Percentiles rank a stretch among this genome's conserved stretches.
phyloP scores from a whole-genome alignment of 371 early-diverging fungal genomes.

The Mucor sp. region DNA sequence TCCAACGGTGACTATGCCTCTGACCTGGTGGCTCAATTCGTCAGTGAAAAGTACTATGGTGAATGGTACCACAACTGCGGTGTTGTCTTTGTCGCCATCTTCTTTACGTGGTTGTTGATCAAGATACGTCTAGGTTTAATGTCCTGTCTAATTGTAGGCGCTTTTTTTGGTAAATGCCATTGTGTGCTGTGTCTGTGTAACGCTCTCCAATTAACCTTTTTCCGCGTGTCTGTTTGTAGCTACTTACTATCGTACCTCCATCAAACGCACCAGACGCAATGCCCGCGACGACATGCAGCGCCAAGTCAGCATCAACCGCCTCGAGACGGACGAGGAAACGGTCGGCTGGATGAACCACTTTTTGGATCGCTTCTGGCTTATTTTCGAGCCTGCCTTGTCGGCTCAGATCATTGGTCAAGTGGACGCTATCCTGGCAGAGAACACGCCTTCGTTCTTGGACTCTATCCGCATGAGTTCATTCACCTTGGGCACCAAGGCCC shows the following conservation, averaged over 20 bases:
- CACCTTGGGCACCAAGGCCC: constrained; percentile 94
- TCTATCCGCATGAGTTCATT: constrained; percentile 88
- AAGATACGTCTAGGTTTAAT: constrained; percentile 38
- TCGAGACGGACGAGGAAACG: constrained; percentile 73
- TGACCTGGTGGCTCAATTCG: constrained; percentile 41
- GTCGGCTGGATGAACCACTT: constrained; percentile 97
- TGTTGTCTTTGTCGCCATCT: constrained; percentile 36
- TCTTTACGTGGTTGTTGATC: constrained; percentile 43
- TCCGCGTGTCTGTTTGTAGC: constrained; percentile 27
- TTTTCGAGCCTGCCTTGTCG: constrained; percentile 89
- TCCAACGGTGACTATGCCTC: constrained; percentile 20
- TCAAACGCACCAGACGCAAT: constrained; percentile 63
- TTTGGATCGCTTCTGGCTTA: constrained; percentile 86
- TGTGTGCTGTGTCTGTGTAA: neutral
- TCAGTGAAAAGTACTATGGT: constrained; percentile 44
- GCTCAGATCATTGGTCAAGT: constrained; percentile 72
- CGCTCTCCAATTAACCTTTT: neutral
- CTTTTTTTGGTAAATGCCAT: constrained; percentile 35
- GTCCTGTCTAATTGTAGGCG: constrained; percentile 39
- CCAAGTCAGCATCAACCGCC: constrained; percentile 44
- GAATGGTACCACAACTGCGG: constrained; percentile 51
- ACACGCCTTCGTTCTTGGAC: constrained; percentile 86
- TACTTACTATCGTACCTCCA: constrained; percentile 74
- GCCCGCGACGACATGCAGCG: constrained; percentile 72
- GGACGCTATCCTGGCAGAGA: constrained; percentile 71